Evolutionary conservation across 371 early-diverging fungal genomes (phyloP), one percentile per base, ranked within the genome.

Genomic region (Mucor irregularis): DNA sequence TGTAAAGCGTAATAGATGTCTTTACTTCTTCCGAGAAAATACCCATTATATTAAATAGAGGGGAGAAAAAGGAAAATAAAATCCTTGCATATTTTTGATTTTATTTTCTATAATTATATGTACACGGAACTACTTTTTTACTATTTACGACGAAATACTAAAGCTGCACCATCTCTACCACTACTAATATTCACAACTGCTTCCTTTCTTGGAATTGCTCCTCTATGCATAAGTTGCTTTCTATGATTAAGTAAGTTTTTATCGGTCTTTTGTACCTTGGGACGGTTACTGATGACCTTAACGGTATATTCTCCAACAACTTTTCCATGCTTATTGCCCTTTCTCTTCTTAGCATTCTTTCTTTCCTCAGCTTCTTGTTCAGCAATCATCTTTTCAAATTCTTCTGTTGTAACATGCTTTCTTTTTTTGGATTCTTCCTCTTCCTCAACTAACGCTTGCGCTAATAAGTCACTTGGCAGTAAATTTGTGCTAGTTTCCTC

Each of bases 261-360:
- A 21, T 73, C 64, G 1, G 59, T 56, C 13, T 60, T 67, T 38
- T 68, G 62, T 21, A 71, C 54, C 19, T 62, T 61, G n/a, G 80
- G 74, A 6, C 74, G 70, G 9, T 76, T 54, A 53, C 67, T 72
- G 13, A 80, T 42, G 2, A 80, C 76, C 39, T 70, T 72, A 44
- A 80, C 76, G n/a, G 76, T 73, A 51, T 76, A 80, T 61, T 76
- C 76, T 25, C 80, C 80, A 5, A 74, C 73, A 35, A 26, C 46
- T 45, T 59, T 65, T 21, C 58, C 72, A 21, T 61, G 48, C 0
- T 25, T 16, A 13, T 40, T 40, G 22, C 28, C 42, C 33, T 58
- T 64, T 47, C 62, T 68, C 44, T 60, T 69, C 33, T 57, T 68
- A 7, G 51, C 37, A 24, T 57, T 43, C 24, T 67, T 62, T 3